Evolutionary conservation across 2,329 filamentous ascomycete genomes (phyloP).

Genomic region (Aspergillus sergii): DNA sequence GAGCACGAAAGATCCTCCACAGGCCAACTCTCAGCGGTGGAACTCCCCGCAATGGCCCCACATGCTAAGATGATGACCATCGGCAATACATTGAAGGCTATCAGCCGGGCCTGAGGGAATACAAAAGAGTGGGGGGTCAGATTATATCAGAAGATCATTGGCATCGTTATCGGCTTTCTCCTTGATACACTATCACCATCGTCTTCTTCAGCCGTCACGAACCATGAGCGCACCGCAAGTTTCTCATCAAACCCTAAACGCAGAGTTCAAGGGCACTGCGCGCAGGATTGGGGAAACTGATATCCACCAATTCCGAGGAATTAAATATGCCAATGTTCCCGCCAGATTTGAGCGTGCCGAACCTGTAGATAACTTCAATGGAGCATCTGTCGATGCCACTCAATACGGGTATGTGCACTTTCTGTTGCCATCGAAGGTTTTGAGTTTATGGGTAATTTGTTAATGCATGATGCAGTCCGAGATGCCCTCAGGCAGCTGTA

Average conservation of each 20-base stretch:
- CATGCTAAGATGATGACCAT: slow-evolving; percentile 7
- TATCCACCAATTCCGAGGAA: slow-evolving; percentile 33
- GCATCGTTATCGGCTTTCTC: background rate
- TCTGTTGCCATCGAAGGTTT: background rate
- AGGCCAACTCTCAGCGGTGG: slow-evolving; percentile 12
- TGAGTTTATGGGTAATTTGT: background rate
- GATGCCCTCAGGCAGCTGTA: slow-evolving; percentile 45
- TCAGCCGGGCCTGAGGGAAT: slow-evolving; percentile 2
- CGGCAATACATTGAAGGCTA: slow-evolving; percentile 16
- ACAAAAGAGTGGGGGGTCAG: background rate
- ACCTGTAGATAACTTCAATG: slow-evolving; percentile 27
- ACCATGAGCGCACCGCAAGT: slow-evolving; percentile 28
- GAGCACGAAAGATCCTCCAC: slow-evolving; percentile 3
- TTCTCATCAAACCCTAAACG: slow-evolving; percentile 27
- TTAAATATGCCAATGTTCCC: slow-evolving; percentile 35
- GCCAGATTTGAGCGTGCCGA: slow-evolving; percentile 34
- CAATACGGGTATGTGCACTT: slow-evolving; percentile 30
- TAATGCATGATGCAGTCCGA: slow-evolving; percentile 35
- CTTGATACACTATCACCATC: background rate
- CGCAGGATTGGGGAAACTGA: slow-evolving; percentile 13
- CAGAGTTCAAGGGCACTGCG: slow-evolving; percentile 30
- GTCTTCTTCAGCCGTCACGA: background rate
- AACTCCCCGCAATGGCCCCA: slow-evolving; percentile 28
- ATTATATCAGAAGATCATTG: background rate
- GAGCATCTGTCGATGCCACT: slow-evolving; percentile 37